A percentile compares a stretch with the other conserved stretches of the same genome.
phyloP scores from a whole-genome alignment of 2,329 filamentous ascomycete species.

The Corniculantispora saksenae region DNA sequence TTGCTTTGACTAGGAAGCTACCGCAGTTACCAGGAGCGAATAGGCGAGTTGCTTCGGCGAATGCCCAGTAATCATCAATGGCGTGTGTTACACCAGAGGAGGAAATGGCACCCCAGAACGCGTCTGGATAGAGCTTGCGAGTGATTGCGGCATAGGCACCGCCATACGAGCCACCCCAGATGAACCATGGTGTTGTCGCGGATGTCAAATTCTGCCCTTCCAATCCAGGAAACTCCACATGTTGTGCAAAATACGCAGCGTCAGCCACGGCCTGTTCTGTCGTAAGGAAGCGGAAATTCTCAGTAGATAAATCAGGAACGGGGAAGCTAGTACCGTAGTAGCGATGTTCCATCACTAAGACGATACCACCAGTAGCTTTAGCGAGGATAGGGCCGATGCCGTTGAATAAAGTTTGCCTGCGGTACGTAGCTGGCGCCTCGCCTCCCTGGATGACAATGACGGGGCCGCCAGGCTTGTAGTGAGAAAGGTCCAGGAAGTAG shows the following conservation, averaged over 20 bases:
- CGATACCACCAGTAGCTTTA: constrained; percentile 70
- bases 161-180: constrained; percentile 83
- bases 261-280: constrained; percentile 84
- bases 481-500: constrained; percentile 79
- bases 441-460: constrained; percentile 76
- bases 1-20: constrained; percentile 59
- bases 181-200: constrained; percentile 68
- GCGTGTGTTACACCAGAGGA: constrained; percentile 79
- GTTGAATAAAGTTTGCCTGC: constrained; percentile 72
- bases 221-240: constrained; percentile 70
- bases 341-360: constrained; percentile 80
- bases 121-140: constrained; percentile 73
- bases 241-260: constrained; percentile 74
- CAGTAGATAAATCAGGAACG: constrained; percentile 60
- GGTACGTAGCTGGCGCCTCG: constrained; percentile 62
- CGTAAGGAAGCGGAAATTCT: constrained; percentile 76
- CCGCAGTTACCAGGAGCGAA: constrained; percentile 63
- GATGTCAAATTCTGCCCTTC: constrained; percentile 68
- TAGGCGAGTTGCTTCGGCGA: constrained; percentile 52
- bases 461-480: constrained; percentile 76
- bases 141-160: constrained; percentile 78
- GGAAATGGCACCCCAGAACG: constrained; percentile 77
- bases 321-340: constrained; percentile 83
- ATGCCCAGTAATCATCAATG: constrained; percentile 75
- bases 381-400: constrained; percentile 73